Percentiles rank a stretch among this genome's conserved stretches.
Conservation (phyloP, 2,329 filamentous ascomycete species). For the Plectosphaerella plurivora region DNA sequence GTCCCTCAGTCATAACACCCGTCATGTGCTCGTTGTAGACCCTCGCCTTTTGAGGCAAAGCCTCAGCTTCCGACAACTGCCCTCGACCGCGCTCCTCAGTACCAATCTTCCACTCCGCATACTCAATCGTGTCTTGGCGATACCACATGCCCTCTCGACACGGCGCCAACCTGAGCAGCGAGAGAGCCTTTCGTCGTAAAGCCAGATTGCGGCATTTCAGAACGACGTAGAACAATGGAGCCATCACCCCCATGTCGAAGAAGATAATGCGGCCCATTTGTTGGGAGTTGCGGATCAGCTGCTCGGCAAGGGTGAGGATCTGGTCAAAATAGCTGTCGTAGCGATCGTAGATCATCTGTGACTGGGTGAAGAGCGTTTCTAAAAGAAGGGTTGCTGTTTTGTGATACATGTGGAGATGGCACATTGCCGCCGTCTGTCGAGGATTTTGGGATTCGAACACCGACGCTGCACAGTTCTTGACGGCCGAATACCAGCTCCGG, state of each 20-base stretch:
- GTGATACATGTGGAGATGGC: background rate
- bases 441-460: background rate
- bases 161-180: background rate
- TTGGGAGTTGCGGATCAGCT: background rate
- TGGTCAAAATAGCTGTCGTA: background rate
- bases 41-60: background rate
- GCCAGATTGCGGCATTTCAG: background rate
- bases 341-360: background rate
- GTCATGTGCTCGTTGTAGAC: background rate
- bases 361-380: background rate
- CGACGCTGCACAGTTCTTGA: background rate
- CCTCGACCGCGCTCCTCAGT: background rate
- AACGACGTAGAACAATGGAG: background rate
- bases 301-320: background rate
- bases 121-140: background rate
- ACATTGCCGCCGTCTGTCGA: background rate
- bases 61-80: background rate
- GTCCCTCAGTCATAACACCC: background rate
- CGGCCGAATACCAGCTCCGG: background rate
- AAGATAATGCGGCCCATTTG: background rate
- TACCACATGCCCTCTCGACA: slow-evolving; percentile 1
- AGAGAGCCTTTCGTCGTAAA: background rate
- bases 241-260: background rate
- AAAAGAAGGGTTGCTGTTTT: background rate
- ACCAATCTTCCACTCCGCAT: slow-evolving; percentile 1